Evolutionary conservation across 108 stramenopile species (phyloP).

Genomic region (Fistulifera solaris): DNA sequence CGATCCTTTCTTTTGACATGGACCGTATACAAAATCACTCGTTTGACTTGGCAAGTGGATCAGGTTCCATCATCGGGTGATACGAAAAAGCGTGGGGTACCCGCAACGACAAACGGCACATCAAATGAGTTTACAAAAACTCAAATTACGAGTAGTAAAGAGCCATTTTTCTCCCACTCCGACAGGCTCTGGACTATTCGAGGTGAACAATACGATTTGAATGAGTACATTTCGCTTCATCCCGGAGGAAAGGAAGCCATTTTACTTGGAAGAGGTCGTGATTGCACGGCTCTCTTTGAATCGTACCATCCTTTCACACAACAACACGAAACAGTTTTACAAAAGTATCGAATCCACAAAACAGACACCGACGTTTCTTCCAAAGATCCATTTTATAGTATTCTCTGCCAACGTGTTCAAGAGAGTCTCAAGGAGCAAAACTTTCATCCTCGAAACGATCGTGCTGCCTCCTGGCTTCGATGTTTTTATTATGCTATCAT

Average conservation of each 20-base stretch:
- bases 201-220: slow-evolving; percentile 39
- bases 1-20: not conserved
- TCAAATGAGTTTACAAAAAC: not conserved
- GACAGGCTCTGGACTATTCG: slow-evolving; percentile 34
- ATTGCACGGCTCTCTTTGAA: slow-evolving; percentile 60
- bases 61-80: not conserved
- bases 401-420: slow-evolving; percentile 23
- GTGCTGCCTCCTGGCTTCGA: slow-evolving; percentile 20
- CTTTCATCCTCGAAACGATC: slow-evolving; percentile 32
- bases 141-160: too few species aligned
- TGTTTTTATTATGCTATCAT: slow-evolving; percentile 26
- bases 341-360: slow-evolving; percentile 21
- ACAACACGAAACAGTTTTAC: slow-evolving; percentile 18
- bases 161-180: too few species aligned
- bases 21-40: slow-evolving; percentile 9
- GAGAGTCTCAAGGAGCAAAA: slow-evolving; percentile 17
- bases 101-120: not conserved
- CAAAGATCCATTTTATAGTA: slow-evolving; percentile 38
- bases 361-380: not conserved
- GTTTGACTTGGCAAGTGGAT: not conserved
- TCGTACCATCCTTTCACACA: slow-evolving; percentile 50
- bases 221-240: slow-evolving; percentile 37
- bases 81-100: not conserved
- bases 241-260: slow-evolving; percentile 60
- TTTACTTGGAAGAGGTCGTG: slow-evolving; percentile 42